These are phyloP conservation scores for Verticillium dahliae DNA, from an alignment of 2,329 filamentous ascomycete species.

Conservation along the genomic window DNA sequence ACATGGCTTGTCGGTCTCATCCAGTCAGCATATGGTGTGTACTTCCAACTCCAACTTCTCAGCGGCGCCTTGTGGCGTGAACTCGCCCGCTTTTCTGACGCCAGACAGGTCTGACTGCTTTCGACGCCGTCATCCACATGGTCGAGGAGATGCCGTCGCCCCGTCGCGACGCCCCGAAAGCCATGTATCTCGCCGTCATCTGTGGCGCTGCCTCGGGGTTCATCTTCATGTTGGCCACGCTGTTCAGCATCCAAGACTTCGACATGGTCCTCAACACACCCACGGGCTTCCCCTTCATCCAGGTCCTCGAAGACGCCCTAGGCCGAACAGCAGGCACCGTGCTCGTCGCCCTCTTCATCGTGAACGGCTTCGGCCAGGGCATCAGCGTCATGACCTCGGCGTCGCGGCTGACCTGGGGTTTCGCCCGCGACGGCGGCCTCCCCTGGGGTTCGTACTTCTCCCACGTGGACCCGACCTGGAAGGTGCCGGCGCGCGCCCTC, in stretches of 20 bases:
- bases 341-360: constrained; percentile 18
- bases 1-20: constrained; percentile 16
- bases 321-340: constrained; percentile 17
- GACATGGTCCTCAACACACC: constrained; percentile 28
- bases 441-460: constrained; percentile 28
- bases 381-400: constrained; percentile 26
- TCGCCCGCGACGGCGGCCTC: constrained; percentile 28
- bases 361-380: constrained; percentile 20
- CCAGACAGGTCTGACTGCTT: constrained; percentile 36
- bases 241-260: constrained; percentile 34
- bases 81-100: constrained; percentile 36
- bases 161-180: constrained; percentile 21
- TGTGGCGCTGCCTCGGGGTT: constrained; percentile 40
- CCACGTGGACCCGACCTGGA: constrained; percentile 18
- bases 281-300: constrained; percentile 36
- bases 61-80: not conserved
- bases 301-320: constrained; percentile 25
- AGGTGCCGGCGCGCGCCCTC: constrained; percentile 26
- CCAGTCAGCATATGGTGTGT: not conserved
- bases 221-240: constrained; percentile 30
- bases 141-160: constrained; percentile 25
- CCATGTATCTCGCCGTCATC: constrained; percentile 24
- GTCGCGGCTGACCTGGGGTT: constrained; percentile 29
- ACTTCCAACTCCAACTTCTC: not conserved
- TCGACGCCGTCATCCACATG: constrained; percentile 24